Base-by-base conservation (phyloP, 371 early-diverging fungal species). In the Rhizopus arrhizus region DNA sequence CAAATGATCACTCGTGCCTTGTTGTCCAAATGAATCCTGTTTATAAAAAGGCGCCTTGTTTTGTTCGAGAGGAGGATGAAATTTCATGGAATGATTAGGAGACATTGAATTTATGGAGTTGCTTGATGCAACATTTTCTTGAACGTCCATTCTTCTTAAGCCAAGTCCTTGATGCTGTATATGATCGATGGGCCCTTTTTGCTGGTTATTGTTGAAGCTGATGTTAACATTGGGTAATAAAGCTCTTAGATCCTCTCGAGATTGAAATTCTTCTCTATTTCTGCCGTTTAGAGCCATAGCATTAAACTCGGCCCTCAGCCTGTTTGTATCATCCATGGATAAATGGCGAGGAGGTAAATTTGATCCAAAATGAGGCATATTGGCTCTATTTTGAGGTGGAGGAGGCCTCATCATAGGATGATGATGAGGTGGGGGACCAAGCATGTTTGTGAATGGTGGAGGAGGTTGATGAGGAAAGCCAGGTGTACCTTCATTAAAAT, bases 141-240 rank as follows among this genome's bases (percentile, higher is more conserved):
- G 5, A 43, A 9, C 1, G 8, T 15, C 15, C 15, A 43, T 43
- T 11, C 15, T 43, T 43, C 2, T 11, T 43, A 36, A 9, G 11
- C 9, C 36, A 9, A 9, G 9, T 2, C 2, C 11, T 36, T 36
- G 36, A 9, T 36, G 36, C 36, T 9, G 6, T 11, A 36, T 36
- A 9, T 43, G 43, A 15, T 63, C 68, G 2, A 52, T 55, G 15
- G 49, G 28, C 28, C 50, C 56, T 42, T 57, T 63, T 35, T 63
- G 57, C 16, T 60, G 59, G 29, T 54, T 74, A 43, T 82, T 22
- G 22, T 43, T 82, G 67, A 89, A 87, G 46, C 85, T 86, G 48
- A 86, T 83, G 66, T 87, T 87, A 33, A 84, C 87, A 74, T 89
- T 87, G 31, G 90, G 88, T 59, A 89, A 77, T 46, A 89, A 55